Evolutionary conservation across 768 basidiomycete species (phyloP).

Genomic region (Clathrus columnatus): DNA sequence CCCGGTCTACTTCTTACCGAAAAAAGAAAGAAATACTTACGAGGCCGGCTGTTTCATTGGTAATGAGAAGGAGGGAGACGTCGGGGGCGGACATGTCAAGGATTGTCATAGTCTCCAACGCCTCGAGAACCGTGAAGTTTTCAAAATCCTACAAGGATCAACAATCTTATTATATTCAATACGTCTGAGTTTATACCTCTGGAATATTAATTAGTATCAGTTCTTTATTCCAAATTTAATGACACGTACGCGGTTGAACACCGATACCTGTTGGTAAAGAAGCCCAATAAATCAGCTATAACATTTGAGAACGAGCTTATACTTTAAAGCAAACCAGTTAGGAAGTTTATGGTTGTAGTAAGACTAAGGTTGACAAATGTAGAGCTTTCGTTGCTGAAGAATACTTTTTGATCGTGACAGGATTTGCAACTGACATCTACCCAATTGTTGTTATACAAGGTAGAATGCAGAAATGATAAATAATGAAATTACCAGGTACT

Average conservation of each 20-base stretch:
- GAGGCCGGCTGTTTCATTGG: constrained; percentile 43
- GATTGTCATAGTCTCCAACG: too few relatives aligned
- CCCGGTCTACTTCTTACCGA: constrained; percentile 17
- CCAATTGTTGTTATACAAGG: constrained; percentile 21
- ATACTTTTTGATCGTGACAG: too few relatives aligned
- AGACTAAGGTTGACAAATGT: constrained; percentile 33
- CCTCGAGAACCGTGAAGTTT: too few relatives aligned
- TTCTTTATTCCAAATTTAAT: too few relatives aligned
- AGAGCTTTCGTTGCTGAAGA: too few relatives aligned
- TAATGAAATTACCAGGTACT: neutral
- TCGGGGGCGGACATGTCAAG: too few relatives aligned
- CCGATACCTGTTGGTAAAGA: constrained; percentile 22
- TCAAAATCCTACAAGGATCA: constrained; percentile 28
- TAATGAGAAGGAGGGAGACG: constrained; percentile 41
- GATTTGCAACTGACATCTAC: too few relatives aligned
- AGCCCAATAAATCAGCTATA: neutral
- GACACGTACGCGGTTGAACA: too few relatives aligned
- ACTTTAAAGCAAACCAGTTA: constrained; percentile 41
- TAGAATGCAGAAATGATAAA: neutral
- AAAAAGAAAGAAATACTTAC: constrained; percentile 7
- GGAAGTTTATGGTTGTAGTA: constrained; percentile 38
- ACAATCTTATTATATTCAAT: neutral
- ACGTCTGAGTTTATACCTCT: neutral
- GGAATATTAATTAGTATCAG: neutral
- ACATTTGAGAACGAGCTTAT: neutral